Base-by-base conservation (phyloP, 768 basidiomycete genomes). In the Suillus subluteus region DNA sequence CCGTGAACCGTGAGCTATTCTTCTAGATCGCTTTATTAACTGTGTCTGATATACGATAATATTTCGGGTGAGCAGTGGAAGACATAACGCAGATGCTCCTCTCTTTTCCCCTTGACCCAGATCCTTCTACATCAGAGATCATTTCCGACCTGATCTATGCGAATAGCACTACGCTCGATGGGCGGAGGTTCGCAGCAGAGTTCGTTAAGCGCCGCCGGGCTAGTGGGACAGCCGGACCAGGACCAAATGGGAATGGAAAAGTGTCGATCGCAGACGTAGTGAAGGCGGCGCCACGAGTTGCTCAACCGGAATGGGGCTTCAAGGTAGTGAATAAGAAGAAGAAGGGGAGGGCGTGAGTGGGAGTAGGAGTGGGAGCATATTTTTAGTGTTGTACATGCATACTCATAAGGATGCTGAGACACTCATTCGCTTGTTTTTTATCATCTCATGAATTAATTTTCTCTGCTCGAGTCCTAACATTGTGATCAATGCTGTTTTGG, bases 261-360 rank as follows among this genome's bases (percentile, higher is more conserved):
- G 81, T 90, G 26, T 91, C 91, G 1, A 91, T 94, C 68, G 94
- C 93, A 13, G 94, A 95, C 67, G 95, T 98, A 3, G 94, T 98
- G 66, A 97, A 95, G 79, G 86, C 91, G 12, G 88, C 91, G 68
- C 95, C 94, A 2, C 94, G 94, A 79, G 82, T 86, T 2, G 81
- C 88, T 23, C 88, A 88, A 66, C 83, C 86, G 54, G 92, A 93
- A 74, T 96, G 95, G 92, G 89, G 88, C 8, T 95, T 95, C 83
- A 96, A 95, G 80, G 91, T 96, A 6, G 93, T 96, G 62, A 95
- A 95, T 72, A 96, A 96, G 84, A 98, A 96, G 83, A 98, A 95
- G 87, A 94, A 94, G 80, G 86, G 90, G 18, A 82, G 86, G 71
- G 74, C 87, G 56, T 91, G 75, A 81, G 48, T 40, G 21, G 40